These are phyloP conservation scores for Cryptosporidium parvum DNA, from an alignment of 169 alveolate genomes.

Conservation along the genomic window DNA sequence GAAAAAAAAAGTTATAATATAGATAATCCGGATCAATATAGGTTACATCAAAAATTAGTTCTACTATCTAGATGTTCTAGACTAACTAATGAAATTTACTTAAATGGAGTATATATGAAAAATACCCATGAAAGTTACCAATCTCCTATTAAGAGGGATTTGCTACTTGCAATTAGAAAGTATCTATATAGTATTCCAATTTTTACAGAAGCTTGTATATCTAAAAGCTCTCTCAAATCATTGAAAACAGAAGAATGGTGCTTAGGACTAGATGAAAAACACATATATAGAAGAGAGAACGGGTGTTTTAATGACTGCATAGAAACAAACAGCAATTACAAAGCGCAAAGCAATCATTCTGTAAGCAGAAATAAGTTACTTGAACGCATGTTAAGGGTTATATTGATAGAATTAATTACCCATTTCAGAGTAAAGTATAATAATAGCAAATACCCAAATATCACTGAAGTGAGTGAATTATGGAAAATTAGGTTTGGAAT, in stretches of 20 bases:
- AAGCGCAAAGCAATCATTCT: neutral
- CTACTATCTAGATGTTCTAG: conserved; percentile 72
- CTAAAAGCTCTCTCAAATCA: conserved; percentile 14
- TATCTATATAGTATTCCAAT: conserved; percentile 42
- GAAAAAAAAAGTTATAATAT: conserved; percentile 21
- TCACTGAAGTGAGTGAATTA: conserved; percentile 16
- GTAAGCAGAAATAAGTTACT: neutral
- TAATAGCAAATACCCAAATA: conserved; percentile 5
- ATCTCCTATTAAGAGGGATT: neutral
- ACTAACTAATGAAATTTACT: conserved; percentile 3
- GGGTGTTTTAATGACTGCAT: neutral
- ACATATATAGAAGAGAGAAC: neutral
- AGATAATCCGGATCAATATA: conserved; percentile 9
- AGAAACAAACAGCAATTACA: neutral
- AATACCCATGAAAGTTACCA: neutral
- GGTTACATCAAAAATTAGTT: conserved; percentile 42
- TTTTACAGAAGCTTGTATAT: conserved; percentile 51
- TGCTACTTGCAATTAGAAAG: conserved; percentile 55
- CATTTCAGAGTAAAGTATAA: conserved; percentile 12
- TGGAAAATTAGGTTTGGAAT: conserved; percentile 64
- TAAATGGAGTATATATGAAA: neutral
- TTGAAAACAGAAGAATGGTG: conserved; percentile 18
- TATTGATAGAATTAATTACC: conserved; percentile 22
- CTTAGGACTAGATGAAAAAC: neutral
- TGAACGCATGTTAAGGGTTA: conserved; percentile 18